Base-by-base conservation (phyloP, 768 basidiomycete species). In the Leccinum arenicola region DNA sequence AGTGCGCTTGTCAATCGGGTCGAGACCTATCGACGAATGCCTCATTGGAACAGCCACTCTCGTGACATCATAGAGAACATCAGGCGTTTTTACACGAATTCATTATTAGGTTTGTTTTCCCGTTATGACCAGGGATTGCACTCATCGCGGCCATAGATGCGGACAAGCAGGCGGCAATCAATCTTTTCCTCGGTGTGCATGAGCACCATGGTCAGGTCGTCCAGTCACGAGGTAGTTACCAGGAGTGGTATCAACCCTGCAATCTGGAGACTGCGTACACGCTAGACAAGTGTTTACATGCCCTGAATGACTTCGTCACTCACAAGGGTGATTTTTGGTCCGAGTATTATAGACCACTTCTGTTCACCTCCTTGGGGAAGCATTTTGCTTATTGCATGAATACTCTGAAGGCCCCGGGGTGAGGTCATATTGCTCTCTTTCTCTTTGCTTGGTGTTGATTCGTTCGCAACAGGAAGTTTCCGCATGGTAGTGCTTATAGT, bases 1-100 rank as follows among this genome's bases (percentile, higher is more conserved):
- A 95, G 93, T 68, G 93, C 94, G 0, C 84, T 98, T 9, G 95
- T 98, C 49, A 98, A 98, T 67, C 82, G 95, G 2, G 93, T 98
- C 7, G 95, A 98, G 70, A 97, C 93, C 1, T 98, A 98, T 68
- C 85, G 95, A 45, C 84, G 93, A 29, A 94, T 95, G 82, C 92
- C 92, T 0, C 94, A 97, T 62, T 98, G 96, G 95, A 94, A 93
- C 67, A 95, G 93, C 65, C 96, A 98, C 74, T 97, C 95, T 2
- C 80, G 96, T 36, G 95, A 98, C 70, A 93, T 98, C 67, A 93
- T 95, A 62, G 95, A 97, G 74, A 96, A 95, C 67, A 88, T 98
- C 54, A 81, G 93, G 52, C 84, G 96, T 19, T 97, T 96, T 70
- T 98, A 98, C 70, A 88, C 94, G 9, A 99, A 99, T 68, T 93